Percentiles rank a stretch among this genome's conserved stretches.
These are phyloP conservation scores for Pseudocercospora ulei DNA, from an alignment of 2,329 filamentous ascomycete species.

Conservation along the genomic window DNA sequence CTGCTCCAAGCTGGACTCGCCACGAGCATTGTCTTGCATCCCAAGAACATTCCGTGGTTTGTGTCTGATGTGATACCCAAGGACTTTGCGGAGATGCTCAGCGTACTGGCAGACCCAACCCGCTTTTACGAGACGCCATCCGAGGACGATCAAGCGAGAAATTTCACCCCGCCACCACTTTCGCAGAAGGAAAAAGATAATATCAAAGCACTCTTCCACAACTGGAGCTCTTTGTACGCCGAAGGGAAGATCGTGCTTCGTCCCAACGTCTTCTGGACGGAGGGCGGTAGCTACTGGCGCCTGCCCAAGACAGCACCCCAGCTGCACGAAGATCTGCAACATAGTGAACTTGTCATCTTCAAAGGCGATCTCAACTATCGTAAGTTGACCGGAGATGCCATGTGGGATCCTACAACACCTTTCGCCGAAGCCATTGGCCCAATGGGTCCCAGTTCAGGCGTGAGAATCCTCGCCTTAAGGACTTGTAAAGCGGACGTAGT, in stretches of 20 bases:
- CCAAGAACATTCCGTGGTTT: conserved; percentile 96
- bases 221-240: conserved; percentile 69
- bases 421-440: conserved; percentile 79
- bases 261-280: conserved; percentile 86
- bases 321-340: conserved; percentile 66
- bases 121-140: conserved; percentile 67
- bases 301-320: conserved; percentile 59
- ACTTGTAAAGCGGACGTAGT: conserved; percentile 97
- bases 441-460: conserved; percentile 66
- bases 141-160: conserved; percentile 51
- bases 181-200: conserved; percentile 57
- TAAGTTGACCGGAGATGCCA: conserved; percentile 80
- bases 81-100: conserved; percentile 76
- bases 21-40: conserved; percentile 77
- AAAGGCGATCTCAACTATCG: conserved; percentile 97
- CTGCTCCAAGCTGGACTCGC: conserved; percentile 75
- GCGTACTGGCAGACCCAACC: conserved; percentile 65
- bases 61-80: conserved; percentile 85
- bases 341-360: conserved; percentile 82
- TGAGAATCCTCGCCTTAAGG: conserved; percentile 76
- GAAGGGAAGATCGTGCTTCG: conserved; percentile 76
- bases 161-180: conserved; percentile 52
- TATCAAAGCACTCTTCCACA: conserved; percentile 65
- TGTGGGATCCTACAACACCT: conserved; percentile 78
- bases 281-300: conserved; percentile 78